phyloP scores from a whole-genome alignment of 1,139 yeast species.

The Geotrichum candidum region DNA sequence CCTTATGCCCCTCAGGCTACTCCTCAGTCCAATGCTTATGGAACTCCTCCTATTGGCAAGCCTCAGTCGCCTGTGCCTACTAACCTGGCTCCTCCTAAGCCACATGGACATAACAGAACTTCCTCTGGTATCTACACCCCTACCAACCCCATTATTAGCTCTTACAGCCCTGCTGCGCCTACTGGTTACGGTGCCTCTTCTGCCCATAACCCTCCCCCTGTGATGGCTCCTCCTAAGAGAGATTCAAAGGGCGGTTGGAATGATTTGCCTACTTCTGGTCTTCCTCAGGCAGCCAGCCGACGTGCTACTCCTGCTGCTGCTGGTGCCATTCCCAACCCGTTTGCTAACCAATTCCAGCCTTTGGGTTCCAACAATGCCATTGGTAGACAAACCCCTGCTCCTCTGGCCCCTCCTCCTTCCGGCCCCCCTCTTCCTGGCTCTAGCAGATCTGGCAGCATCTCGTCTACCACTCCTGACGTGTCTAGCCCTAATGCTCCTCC shows the following conservation, averaged over 20 bases:
- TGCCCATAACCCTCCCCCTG: slow-evolving; percentile 20
- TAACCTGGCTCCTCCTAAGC: slow-evolving; percentile 5
- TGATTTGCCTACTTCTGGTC: slow-evolving; percentile 66
- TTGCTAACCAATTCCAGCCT: slow-evolving; percentile 31
- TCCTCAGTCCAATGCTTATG: slow-evolving; percentile 15
- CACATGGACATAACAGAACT: slow-evolving; percentile 12
- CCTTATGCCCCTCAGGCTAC: slow-evolving; percentile 20
- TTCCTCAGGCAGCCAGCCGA: slow-evolving; percentile 22
- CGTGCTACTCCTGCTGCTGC: slow-evolving; percentile 24
- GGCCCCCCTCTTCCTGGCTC: slow-evolving; percentile 27
- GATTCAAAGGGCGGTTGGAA: slow-evolving; percentile 84
- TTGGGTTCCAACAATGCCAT: slow-evolving; percentile 22
- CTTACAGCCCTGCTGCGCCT: slow-evolving; percentile 11
- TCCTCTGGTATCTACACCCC: slow-evolving; percentile 19
- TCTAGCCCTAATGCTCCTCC: slow-evolving; percentile 23
- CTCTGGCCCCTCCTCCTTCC: slow-evolving; percentile 25
- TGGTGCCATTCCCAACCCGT: slow-evolving; percentile 23
- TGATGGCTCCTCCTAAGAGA: slow-evolving; percentile 37
- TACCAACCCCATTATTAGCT: slow-evolving; percentile 17
- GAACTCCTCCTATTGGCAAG: slow-evolving; percentile 18
- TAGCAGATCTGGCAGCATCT: slow-evolving; percentile 37
- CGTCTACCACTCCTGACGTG: slow-evolving; percentile 24
- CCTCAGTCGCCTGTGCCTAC: slow-evolving; percentile 7
- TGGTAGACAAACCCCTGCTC: slow-evolving; percentile 23
- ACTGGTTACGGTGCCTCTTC: slow-evolving; percentile 8